These are phyloP conservation scores for Coemansia sp. DNA, from an alignment of 192 early-diverging fungal genomes.

Conservation along the genomic window DNA sequence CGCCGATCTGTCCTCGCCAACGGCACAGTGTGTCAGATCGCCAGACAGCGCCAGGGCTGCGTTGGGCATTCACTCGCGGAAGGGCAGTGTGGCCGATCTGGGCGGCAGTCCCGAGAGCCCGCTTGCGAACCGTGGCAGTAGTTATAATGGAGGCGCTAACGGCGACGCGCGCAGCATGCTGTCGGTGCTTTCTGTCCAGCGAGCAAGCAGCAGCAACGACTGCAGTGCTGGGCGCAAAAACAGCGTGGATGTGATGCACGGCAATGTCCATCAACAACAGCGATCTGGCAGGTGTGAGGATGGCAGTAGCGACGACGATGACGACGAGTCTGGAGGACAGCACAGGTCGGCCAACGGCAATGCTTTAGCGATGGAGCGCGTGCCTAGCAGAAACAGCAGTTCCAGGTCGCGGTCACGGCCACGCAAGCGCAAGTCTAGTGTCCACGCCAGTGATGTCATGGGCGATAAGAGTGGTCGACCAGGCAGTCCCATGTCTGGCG, in stretches of 20 bases:
- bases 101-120: conserved; percentile 12
- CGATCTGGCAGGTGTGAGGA: background rate
- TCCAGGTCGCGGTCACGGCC: conserved; percentile 12
- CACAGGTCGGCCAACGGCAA: background rate
- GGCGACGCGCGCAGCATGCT: conserved; percentile 3
- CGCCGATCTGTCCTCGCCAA: conserved; percentile 10
- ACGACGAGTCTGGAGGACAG: background rate
- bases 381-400: conserved; percentile 9
- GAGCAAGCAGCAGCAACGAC: background rate
- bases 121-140: background rate
- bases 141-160: background rate
- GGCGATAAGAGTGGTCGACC: background rate
- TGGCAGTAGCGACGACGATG: background rate
- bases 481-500: conserved; percentile 2
- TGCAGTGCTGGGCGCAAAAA: conserved; percentile 17
- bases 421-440: conserved; percentile 39
- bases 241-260: background rate
- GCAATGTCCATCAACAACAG: background rate
- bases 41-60: conserved; percentile 32
- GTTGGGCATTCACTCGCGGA: conserved; percentile 14
- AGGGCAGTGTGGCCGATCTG: conserved; percentile 11
- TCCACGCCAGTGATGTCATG: background rate
- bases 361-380: conserved; percentile 12
- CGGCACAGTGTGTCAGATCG: conserved; percentile 13
- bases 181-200: conserved; percentile 13